Evolutionary conservation across 2,329 filamentous ascomycete species (phyloP), one percentile per base, ranked within the genome.

Genomic region (Epichloe scottii): DNA sequence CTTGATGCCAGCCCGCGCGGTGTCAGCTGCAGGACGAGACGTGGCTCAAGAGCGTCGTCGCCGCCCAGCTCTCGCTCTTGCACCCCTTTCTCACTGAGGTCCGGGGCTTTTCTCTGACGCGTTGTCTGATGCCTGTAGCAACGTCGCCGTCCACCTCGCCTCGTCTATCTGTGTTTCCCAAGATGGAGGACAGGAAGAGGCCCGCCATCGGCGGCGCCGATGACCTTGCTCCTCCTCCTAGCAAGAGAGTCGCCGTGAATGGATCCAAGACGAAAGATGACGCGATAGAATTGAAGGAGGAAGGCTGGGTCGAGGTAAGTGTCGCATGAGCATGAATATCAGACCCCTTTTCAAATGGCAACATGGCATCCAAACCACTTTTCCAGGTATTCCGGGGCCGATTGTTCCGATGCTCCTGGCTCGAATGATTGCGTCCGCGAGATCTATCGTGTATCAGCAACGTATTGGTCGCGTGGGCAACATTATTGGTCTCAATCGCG

Each of bases 131-230:
- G 88, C 84, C 84, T 84, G 80, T 87, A 79, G 82, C 87, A 74
- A 85, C 87, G 73, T 78, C 81, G 61, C 77, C 78, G 68, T 79
- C 82, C 71, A 77, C 84, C 70, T 70, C 72, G 66, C 78, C 84
- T 77, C 81, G 82, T 79, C 81, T 86, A 76, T 85, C 88, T 74
- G 83, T 83, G 78, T 78, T 87, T 73, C 76, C 82, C 76, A 95
- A 93, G 81, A 98, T 97, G 91, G 93, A 98, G 79, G 93, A 97
- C 77, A 89, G 93, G 81, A 98, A 98, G 81, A 84, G 93, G 81
- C 86, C 89, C 66, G 87, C 89, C 66, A 79, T 85, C 61, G 78
- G 81, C 70, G 86, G 85, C 66, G 74, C 81, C 63, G 87, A 93
- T 68, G 89, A 96, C 60, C 75, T 87, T 64, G 87, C 86, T 64